Evolutionary conservation across 805 yeast genomes (phyloP).

Genomic region (Ascoidea tarda): DNA sequence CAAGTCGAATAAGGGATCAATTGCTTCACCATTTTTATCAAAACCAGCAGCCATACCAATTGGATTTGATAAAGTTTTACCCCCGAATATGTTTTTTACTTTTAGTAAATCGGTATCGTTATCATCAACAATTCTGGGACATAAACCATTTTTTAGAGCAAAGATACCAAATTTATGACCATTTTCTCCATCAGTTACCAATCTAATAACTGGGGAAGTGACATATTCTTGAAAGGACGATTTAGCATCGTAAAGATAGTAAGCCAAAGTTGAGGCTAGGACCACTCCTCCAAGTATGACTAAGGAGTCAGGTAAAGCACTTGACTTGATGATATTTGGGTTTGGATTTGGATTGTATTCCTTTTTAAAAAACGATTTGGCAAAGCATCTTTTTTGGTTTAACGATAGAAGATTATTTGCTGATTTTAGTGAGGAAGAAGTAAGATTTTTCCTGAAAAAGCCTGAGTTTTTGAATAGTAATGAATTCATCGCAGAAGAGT

Average conservation of each 20-base stretch:
- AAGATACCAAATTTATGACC: conserved; percentile 72
- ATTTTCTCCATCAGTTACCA: conserved; percentile 64
- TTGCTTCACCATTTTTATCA: conserved; percentile 86
- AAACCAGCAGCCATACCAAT: conserved; percentile 93
- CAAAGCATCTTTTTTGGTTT: no score
- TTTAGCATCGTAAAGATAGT: conserved; percentile 60
- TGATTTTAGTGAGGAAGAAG: no score
- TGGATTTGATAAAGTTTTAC: conserved; percentile 53
- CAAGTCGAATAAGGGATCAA: conserved; percentile 59
- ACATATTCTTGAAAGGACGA: conserved; percentile 74
- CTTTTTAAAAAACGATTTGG: no score
- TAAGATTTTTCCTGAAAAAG: no score
- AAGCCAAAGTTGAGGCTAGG: conserved; percentile 10
- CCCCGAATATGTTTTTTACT: conserved; percentile 42
- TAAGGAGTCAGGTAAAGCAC: not conserved
- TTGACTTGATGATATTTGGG: not conserved
- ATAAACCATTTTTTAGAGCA: conserved; percentile 51
- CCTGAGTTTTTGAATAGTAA: no score
- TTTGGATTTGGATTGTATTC: not conserved
- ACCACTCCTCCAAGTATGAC: not conserved
- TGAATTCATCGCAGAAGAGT: no score
- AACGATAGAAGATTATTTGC: no score
- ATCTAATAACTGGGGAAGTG: conserved; percentile 62
- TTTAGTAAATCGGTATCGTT: conserved; percentile 30
- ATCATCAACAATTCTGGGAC: conserved; percentile 47